Evolutionary conservation across 2,329 filamentous ascomycete species (phyloP), one percentile per base, ranked within the genome.

Genomic region (Drechslera avenae): DNA sequence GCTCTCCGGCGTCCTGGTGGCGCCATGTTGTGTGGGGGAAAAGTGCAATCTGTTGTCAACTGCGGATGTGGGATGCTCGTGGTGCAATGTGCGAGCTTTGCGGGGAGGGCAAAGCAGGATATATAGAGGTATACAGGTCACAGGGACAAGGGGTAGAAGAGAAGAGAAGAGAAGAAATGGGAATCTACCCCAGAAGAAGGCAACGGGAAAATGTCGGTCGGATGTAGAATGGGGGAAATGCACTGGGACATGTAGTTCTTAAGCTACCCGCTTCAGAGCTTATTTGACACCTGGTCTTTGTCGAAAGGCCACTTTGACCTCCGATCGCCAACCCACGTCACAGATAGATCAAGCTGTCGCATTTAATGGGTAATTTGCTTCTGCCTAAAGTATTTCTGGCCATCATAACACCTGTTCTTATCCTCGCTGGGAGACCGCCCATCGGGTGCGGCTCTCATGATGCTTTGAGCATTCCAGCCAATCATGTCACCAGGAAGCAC

Each of bases 1-100:
- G 55, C 58, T 63, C 70, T 69, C 72, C 78, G 73, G 50, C 74
- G 74, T 53, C 78, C 78, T 47, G 77, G 76, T 8, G 76, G 76
- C 56, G 75, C 72, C 78, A 80, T 80, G 60, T 61, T 73, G 67
- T 61, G 62, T 62, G 54, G 40, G 9, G 50, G 32, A 47, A 40
- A 51, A 39, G 45, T 30, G 48, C 32, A 39, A 52, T 31, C 41
- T 42, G 51, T 46, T 30, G 47, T 33, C 30, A 35, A 39, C 44
- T 31, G 45, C 32, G 42, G 45, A 39, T 33, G 49, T 30, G 49
- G 33, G 19, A 33, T 14, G 47, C 42, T 37, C 26, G 54, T 61
- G 54, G 62, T 66, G 63, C 59, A 64, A 65, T 62, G 60, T 52
- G 52, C 51, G 39, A 50, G 47, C 52, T 54, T 52, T 46, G 63